phyloP scores from a whole-genome alignment of 2,329 filamentous ascomycete genomes.

The Hymenoscyphus fructigenus region DNA sequence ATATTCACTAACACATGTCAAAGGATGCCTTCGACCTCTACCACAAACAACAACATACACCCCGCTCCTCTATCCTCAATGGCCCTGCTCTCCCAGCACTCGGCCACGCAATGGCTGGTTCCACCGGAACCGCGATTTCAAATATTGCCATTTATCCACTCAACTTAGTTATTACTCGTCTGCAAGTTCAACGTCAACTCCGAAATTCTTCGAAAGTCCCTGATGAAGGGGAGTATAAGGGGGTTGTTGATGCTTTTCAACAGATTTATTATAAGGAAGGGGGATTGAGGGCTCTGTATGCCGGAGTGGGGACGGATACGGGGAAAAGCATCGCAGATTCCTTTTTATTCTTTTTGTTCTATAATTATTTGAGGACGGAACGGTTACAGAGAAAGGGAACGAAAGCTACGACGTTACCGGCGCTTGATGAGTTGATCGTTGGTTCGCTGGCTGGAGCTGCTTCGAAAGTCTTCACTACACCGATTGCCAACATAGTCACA shows the following conservation, averaged over 20 bases:
- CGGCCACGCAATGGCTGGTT: constrained; percentile 79
- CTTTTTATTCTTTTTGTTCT: constrained; percentile 84
- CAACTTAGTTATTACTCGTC: constrained; percentile 75
- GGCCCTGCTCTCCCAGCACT: constrained; percentile 64
- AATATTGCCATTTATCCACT: constrained; percentile 80
- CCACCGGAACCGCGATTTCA: constrained; percentile 73
- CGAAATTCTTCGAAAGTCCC: constrained; percentile 37
- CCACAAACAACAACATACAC: constrained; percentile 39
- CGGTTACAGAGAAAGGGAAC: constrained; percentile 42
- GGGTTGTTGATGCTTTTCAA: constrained; percentile 65
- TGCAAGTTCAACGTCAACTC: constrained; percentile 73
- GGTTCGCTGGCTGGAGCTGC: constrained; percentile 73
- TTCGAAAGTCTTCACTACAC: constrained; percentile 74
- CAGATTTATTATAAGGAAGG: constrained; percentile 71
- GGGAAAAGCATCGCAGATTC: constrained; percentile 70
- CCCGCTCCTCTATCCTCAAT: constrained; percentile 24
- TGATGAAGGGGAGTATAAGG: constrained; percentile 55
- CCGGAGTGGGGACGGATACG: constrained; percentile 62
- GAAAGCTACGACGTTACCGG: constrained; percentile 47
- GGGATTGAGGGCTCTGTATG: constrained; percentile 68
- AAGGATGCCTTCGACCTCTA: constrained; percentile 36
- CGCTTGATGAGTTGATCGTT: constrained; percentile 71
- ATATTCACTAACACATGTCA: constrained; percentile 4
- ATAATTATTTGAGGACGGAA: constrained; percentile 52
- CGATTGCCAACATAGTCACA: constrained; percentile 78